These are phyloP conservation scores for Fusarium floridanum DNA, from an alignment of 2,329 filamentous ascomycete genomes.

Conservation along the genomic window DNA sequence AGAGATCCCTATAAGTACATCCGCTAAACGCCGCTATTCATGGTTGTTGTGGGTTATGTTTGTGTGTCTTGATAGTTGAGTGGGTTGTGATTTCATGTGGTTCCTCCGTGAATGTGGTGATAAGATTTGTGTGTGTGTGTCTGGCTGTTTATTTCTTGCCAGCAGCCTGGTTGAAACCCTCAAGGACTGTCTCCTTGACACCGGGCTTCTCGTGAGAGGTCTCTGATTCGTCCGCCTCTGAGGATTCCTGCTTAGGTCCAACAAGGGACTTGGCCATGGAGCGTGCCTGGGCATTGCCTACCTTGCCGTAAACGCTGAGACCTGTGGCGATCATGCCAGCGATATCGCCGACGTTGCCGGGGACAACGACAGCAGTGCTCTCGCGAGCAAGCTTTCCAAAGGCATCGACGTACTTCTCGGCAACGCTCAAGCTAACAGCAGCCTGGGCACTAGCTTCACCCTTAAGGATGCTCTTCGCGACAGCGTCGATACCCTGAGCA, in stretches of 20 bases:
- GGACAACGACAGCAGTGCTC: conserved; percentile 94
- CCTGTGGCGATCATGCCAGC: conserved; percentile 97
- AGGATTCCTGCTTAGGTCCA: conserved; percentile 44
- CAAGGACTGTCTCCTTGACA: conserved; percentile 57
- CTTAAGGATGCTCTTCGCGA: conserved; percentile 79
- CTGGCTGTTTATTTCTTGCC: conserved; percentile 45
- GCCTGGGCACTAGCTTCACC: conserved; percentile 83
- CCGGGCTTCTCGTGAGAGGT: conserved; percentile 37
- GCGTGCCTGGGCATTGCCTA: conserved; percentile 83
- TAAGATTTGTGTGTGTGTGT: not conserved
- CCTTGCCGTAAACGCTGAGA: conserved; percentile 94
- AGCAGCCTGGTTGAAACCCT: conserved; percentile 55
- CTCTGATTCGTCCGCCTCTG: conserved; percentile 25
- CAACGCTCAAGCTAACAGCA: conserved; percentile 88
- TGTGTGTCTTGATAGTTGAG: conserved; percentile 30
- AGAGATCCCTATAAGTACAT: conserved; percentile 46
- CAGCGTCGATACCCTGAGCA: conserved; percentile 87
- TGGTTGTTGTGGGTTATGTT: conserved; percentile 39
- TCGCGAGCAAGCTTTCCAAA: conserved; percentile 94
- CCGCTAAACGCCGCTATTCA: conserved; percentile 47
- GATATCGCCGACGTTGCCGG: conserved; percentile 96
- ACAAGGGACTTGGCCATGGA: conserved; percentile 69
- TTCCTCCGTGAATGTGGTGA: conserved; percentile 4
- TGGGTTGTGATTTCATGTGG: conserved; percentile 17
- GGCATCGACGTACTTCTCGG: conserved; percentile 98